A percentile compares a stretch with the other conserved stretches of the same genome.
phyloP scores from a whole-genome alignment of 345 rosid genomes.

The Dovyalis caffra region DNA sequence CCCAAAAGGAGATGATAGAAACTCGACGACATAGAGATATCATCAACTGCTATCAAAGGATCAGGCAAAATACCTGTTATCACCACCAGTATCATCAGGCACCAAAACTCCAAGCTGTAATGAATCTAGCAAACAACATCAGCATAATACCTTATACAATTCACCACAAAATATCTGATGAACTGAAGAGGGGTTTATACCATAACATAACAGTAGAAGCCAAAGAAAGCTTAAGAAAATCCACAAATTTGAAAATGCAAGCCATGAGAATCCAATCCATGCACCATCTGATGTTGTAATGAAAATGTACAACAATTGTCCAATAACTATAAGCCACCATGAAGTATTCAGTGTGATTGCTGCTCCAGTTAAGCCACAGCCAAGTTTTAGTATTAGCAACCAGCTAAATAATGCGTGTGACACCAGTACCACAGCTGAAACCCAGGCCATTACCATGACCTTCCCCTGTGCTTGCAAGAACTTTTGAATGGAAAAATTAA shows the following conservation, averaged over 20 bases:
- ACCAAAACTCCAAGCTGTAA: conserved; percentile 95
- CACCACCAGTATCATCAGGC: conserved; percentile 71
- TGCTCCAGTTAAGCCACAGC: conserved; percentile 79
- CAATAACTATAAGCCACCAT: conserved; percentile 78
- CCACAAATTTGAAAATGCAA: conserved; percentile 72
- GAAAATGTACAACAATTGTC: conserved; percentile 71
- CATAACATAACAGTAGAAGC: conserved; percentile 93
- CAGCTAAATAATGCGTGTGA: too few species aligned
- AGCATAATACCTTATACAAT: background rate
- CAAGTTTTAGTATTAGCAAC: too few species aligned
- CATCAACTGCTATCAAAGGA: too few species aligned
- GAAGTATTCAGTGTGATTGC: conserved; percentile 78
- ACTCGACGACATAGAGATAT: too few species aligned
- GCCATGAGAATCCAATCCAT: conserved; percentile 87
- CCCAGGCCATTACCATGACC: conserved; percentile 75
- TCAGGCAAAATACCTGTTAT: conserved; percentile 74
- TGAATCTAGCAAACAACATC: background rate
- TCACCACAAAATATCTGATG: background rate
- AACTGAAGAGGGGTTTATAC: background rate
- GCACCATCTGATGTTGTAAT: conserved; percentile 89
- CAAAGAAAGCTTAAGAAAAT: conserved; percentile 78
- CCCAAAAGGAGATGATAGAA: too few species aligned
- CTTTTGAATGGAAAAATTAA: conserved; percentile 87
- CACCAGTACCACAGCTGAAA: conserved; percentile 63
- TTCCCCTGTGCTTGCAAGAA: conserved; percentile 88